A percentile compares a stretch with the other conserved stretches of the same genome.
These are phyloP conservation scores for Streptanthus diversifolius DNA, from an alignment of 345 rosid species.

Conservation along the genomic window DNA sequence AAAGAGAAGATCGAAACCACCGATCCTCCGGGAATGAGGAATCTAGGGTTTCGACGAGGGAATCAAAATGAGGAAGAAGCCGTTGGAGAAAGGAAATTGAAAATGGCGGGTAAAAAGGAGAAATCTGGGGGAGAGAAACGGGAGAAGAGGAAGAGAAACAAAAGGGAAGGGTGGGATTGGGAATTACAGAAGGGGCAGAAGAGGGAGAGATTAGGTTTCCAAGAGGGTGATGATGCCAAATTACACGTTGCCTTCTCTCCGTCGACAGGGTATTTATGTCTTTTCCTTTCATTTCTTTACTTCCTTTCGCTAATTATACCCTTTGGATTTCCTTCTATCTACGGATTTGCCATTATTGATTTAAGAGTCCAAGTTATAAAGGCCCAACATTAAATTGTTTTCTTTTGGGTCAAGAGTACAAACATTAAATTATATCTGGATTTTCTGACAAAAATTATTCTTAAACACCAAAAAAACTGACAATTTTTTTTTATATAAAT, in stretches of 20 bases:
- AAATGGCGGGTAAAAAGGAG: slow-evolving; percentile 51
- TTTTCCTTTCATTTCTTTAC: neutral
- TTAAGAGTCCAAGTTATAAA: neutral
- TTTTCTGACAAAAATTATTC: neutral
- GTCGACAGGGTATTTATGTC: slow-evolving; percentile 45
- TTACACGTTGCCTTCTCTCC: slow-evolving; percentile 21
- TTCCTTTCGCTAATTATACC: neutral
- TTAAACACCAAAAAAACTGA: neutral
- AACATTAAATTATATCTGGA: too few relatives aligned
- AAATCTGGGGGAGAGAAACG: slow-evolving; percentile 1
- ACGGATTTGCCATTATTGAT: neutral
- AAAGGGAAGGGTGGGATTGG: slow-evolving; percentile 41
- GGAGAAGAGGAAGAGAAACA: slow-evolving; percentile 26
- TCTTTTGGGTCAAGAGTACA: neutral
- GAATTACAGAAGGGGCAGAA: slow-evolving; percentile 60
- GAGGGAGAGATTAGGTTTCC: slow-evolving; percentile 48
- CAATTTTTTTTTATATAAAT: neutral
- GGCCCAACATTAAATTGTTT: neutral
- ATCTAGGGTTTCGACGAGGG: neutral
- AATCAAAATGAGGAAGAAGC: slow-evolving; percentile 4
- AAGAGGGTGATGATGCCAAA: slow-evolving; percentile 31
- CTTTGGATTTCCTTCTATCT: neutral
- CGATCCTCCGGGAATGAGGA: slow-evolving; percentile 6
- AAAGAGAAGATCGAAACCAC: neutral
- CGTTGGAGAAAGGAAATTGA: slow-evolving; percentile 24